Conservation (phyloP, 1,284 basidiomycete genomes). For the Lentinula novae-zelandiae region DNA sequence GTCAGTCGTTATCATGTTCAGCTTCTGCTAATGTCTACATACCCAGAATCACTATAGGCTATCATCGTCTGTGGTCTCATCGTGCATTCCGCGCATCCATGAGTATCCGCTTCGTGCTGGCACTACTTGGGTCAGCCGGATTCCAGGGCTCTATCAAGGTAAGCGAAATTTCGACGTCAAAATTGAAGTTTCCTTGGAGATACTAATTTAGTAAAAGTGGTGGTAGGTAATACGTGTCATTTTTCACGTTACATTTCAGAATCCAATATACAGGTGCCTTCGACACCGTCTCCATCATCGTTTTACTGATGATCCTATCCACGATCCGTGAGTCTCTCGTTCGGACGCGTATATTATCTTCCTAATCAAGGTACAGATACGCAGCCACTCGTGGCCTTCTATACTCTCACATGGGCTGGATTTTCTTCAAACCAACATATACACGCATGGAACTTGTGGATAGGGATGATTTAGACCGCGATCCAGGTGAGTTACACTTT, state of each 20-base stretch:
- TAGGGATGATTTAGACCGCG: slow-evolving; percentile 64
- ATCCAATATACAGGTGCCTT: slow-evolving; percentile 51
- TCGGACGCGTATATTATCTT: background rate
- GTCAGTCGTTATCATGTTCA: slow-evolving; percentile 19
- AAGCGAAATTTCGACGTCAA: slow-evolving; percentile 23
- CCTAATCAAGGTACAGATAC: slow-evolving; percentile 41
- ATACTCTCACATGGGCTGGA: slow-evolving; percentile 83
- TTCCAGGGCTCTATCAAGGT: slow-evolving; percentile 66
- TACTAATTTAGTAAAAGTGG: slow-evolving; percentile 32
- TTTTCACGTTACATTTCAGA: background rate
- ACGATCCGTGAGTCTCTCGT: slow-evolving; percentile 57
- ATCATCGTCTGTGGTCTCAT: slow-evolving; percentile 77
- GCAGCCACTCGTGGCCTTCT: slow-evolving; percentile 69
- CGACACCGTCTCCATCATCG: slow-evolving; percentile 76
- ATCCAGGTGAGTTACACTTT: slow-evolving; percentile 47
- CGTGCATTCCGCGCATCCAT: slow-evolving; percentile 60
- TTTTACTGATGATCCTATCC: slow-evolving; percentile 71
- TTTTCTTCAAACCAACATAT: slow-evolving; percentile 75
- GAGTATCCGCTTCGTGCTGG: slow-evolving; percentile 54
- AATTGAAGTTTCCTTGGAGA: slow-evolving; percentile 31
- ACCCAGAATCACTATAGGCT: slow-evolving; percentile 66
- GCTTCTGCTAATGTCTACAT: slow-evolving; percentile 1
- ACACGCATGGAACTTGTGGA: slow-evolving; percentile 63
- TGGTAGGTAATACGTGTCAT: slow-evolving; percentile 33
- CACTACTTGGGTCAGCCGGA: slow-evolving; percentile 65